phyloP scores from a whole-genome alignment of 805 yeast genomes.

The Saturnispora mendoncae region DNA sequence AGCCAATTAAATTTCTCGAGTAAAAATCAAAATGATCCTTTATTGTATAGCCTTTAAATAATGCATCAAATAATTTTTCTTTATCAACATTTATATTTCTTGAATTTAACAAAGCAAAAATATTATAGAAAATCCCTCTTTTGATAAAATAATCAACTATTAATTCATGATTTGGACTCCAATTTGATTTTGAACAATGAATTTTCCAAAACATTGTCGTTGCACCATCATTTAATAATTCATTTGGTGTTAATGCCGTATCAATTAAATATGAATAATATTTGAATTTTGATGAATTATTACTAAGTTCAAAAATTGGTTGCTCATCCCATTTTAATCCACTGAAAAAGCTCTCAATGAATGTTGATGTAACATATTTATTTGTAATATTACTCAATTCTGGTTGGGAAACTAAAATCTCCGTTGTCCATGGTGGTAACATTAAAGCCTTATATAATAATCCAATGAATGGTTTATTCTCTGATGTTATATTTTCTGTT shows the following conservation, averaged over 20 bases:
- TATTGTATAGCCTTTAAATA: too few relatives aligned
- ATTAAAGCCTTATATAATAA: not conserved
- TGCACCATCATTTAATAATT: not conserved
- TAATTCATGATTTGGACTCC: not conserved
- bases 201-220: conserved; percentile 1
- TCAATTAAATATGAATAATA: not conserved
- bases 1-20: conserved; percentile 6
- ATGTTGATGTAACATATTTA: not conserved
- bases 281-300: not conserved
- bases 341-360: not conserved
- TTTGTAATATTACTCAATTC: not conserved
- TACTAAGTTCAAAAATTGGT: not conserved
- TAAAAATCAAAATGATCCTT: too few relatives aligned
- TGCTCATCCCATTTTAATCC: not conserved
- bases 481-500: not conserved
- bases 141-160: not conserved
- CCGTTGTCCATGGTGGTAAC: conserved; percentile 1
- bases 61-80: too few relatives aligned
- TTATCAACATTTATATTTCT: not conserved
- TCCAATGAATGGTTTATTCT: not conserved
- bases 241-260: not conserved
- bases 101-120: conserved; percentile 1
- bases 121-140: not conserved
- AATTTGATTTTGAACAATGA: not conserved
- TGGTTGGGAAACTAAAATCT: not conserved